These are phyloP conservation scores for Phanerodontia chrysosporium DNA, from an alignment of 768 basidiomycete species.

Conservation along the genomic window DNA sequence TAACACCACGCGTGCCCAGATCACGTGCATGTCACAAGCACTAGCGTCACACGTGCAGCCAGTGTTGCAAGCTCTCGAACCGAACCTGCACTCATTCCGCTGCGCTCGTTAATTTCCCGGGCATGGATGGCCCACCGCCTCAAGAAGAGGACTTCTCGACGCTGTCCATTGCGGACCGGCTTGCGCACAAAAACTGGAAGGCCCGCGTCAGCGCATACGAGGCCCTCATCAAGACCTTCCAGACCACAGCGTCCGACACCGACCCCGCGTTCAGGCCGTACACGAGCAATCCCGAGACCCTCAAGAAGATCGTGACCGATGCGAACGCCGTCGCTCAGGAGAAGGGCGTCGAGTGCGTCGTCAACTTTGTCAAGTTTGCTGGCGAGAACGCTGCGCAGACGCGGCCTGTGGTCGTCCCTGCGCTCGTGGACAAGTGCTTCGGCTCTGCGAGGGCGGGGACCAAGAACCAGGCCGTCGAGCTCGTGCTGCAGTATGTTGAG, in stretches of 20 bases:
- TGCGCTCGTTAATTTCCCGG: slow-evolving; percentile 6
- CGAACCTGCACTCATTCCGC: neutral
- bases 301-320: slow-evolving; percentile 87
- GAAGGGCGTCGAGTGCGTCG: slow-evolving; percentile 89
- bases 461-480: slow-evolving; percentile 80
- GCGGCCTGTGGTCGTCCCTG: slow-evolving; percentile 78
- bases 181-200: slow-evolving; percentile 98
- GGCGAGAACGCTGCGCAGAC: slow-evolving; percentile 85
- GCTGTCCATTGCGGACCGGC: slow-evolving; percentile 73
- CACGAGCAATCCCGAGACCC: slow-evolving; percentile 65
- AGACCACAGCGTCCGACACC: slow-evolving; percentile 84
- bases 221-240: slow-evolving; percentile 80
- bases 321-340: slow-evolving; percentile 97
- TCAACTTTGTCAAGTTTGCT: slow-evolving; percentile 83
- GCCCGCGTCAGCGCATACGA: slow-evolving; percentile 93
- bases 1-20: neutral
- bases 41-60: neutral
- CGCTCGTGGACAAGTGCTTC: slow-evolving; percentile 92
- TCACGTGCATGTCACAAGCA: slow-evolving; percentile 4
- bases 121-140: slow-evolving; percentile 88
- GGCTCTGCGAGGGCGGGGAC: slow-evolving; percentile 90
- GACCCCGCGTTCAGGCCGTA: slow-evolving; percentile 95
- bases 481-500: slow-evolving; percentile 86
- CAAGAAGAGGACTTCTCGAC: slow-evolving; percentile 90
- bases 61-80: neutral